phyloP scores from a whole-genome alignment of 2,329 filamentous ascomycete species.

The Didymella exigua region DNA sequence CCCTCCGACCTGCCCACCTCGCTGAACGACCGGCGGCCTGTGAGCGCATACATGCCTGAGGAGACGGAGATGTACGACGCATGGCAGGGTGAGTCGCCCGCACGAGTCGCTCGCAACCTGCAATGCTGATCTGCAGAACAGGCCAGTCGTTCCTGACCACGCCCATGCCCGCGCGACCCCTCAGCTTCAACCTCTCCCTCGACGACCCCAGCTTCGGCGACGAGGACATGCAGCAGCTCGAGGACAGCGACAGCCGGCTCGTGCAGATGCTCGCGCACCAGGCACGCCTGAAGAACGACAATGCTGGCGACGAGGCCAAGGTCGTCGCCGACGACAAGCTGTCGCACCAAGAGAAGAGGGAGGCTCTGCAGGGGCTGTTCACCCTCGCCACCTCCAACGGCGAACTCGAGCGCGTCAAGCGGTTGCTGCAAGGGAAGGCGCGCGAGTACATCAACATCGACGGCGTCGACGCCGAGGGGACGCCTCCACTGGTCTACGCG shows the following conservation, averaged over 20 bases:
- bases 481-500: conserved; percentile 94
- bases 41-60: conserved; percentile 64
- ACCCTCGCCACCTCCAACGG: conserved; percentile 98
- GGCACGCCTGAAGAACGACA: conserved; percentile 77
- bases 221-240: conserved; percentile 61
- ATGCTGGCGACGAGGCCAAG: conserved; percentile 74
- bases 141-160: conserved; percentile 93
- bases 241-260: conserved; percentile 83
- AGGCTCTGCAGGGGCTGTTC: conserved; percentile 82
- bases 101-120: not conserved
- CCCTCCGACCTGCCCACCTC: conserved; percentile 89
- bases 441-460: conserved; percentile 82
- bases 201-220: conserved; percentile 78
- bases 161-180: conserved; percentile 80
- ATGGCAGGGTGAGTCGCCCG: conserved; percentile 80
- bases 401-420: conserved; percentile 79
- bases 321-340: conserved; percentile 77
- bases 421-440: conserved; percentile 75
- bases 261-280: conserved; percentile 97
- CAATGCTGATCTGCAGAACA: conserved; percentile 47
- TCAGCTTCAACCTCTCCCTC: conserved; percentile 84
- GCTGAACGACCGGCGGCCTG: conserved; percentile 82
- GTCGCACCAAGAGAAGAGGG: conserved; percentile 76
- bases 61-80: conserved; percentile 99
- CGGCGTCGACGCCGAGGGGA: conserved; percentile 89